Evolutionary conservation across 1,284 basidiomycete genomes (phyloP).

Genomic region (Fomitopsis betulina): DNA sequence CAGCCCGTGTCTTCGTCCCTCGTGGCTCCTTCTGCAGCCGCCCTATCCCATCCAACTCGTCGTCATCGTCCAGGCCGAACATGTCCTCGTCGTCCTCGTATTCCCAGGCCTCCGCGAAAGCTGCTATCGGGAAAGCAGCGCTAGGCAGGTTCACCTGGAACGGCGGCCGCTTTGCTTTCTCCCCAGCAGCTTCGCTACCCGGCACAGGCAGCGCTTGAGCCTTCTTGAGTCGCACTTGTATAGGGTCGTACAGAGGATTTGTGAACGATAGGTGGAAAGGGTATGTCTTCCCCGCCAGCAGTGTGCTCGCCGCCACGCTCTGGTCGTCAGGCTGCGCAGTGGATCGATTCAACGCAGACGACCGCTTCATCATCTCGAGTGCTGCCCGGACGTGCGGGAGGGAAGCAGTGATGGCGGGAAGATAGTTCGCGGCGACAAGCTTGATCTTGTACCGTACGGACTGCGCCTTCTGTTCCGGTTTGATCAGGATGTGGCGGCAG

Average conservation of each 20-base stretch:
- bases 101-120: conserved; percentile 93
- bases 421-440: conserved; percentile 89
- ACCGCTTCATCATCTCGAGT: conserved; percentile 43
- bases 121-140: conserved; percentile 74
- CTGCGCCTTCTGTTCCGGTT: conserved; percentile 95
- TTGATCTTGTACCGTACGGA: conserved; percentile 96
- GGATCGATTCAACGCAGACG: conserved; percentile 36
- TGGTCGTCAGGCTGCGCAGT: conserved; percentile 38
- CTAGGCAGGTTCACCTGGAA: conserved; percentile 78
- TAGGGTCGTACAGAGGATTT: conserved; percentile 93
- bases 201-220: conserved; percentile 30
- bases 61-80: conserved; percentile 71
- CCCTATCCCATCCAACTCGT: conserved; percentile 35
- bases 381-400: conserved; percentile 51
- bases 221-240: conserved; percentile 80
- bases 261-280: conserved; percentile 85
- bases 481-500: conserved; percentile 95
- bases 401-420: conserved; percentile 81
- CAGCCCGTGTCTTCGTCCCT: conserved; percentile 50
- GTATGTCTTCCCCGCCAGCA: conserved; percentile 77
- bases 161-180: conserved; percentile 59
- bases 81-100: conserved; percentile 90
- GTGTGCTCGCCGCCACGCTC: conserved; percentile 33
- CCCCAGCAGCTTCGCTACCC: conserved; percentile 33
- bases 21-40: conserved; percentile 39